Percentiles rank a stretch among this genome's conserved stretches.
Conservation (phyloP, 2,329 filamentous ascomycete genomes). For the Penicillium sp. region DNA sequence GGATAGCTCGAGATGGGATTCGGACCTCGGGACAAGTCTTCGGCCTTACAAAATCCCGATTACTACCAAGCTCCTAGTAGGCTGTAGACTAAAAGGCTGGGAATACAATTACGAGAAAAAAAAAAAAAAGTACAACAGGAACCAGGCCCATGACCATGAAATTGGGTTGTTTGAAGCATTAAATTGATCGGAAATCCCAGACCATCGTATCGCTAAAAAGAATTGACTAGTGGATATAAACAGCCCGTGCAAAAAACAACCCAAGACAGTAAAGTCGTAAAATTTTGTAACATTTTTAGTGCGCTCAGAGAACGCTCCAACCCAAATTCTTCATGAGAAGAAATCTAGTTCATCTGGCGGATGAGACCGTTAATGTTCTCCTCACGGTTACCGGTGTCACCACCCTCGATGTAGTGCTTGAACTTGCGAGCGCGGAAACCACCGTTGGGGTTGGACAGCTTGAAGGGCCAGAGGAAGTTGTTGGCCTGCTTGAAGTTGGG, state of each 20-base stretch:
- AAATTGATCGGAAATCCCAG: conserved; percentile 36
- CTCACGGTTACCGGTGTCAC: conserved; percentile 98
- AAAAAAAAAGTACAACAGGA: not conserved
- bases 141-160: conserved; percentile 11
- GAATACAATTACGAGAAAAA: not conserved
- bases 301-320: conserved; percentile 2
- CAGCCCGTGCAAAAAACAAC: conserved; percentile 38
- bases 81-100: too few relatives aligned
- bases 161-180: conserved; percentile 40
- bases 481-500: conserved; percentile 99
- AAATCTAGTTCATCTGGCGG: conserved; percentile 92
- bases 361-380: conserved; percentile 96
- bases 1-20: not conserved
- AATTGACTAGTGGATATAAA: conserved; percentile 30
- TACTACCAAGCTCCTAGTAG: too few relatives aligned
- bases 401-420: conserved; percentile 98
- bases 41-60: not conserved
- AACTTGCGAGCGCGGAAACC: conserved; percentile 97
- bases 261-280: conserved; percentile 29
- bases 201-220: conserved; percentile 35
- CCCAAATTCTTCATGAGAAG: conserved; percentile 7
- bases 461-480: conserved; percentile 99
- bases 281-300: conserved; percentile 22
- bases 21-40: conserved; percentile 1
- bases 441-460: conserved; percentile 97